These are phyloP conservation scores for Haberlea rhodopensis DNA, from an alignment of 257 asterid genomes.

Conservation along the genomic window DNA sequence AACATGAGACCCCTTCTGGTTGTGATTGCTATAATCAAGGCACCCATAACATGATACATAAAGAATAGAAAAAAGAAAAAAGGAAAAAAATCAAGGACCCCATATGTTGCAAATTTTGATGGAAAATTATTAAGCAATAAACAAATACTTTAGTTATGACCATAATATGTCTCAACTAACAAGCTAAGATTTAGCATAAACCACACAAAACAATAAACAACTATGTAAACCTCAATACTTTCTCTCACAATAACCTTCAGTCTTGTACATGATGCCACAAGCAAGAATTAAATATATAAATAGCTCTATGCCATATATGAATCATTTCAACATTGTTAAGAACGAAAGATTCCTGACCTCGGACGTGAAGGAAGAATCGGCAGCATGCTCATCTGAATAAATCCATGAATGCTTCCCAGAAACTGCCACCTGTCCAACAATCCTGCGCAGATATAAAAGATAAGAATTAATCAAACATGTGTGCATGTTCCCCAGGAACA, in stretches of 20 bases:
- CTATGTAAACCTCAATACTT: background rate
- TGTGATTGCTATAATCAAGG: constrained; percentile 9
- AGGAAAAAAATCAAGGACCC: no score
- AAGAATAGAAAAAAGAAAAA: background rate
- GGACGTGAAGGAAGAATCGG: constrained; percentile 43
- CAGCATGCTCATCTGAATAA: constrained; percentile 49
- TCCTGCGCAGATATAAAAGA: constrained; percentile 45
- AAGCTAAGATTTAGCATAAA: constrained; percentile 3
- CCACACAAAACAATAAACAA: no score
- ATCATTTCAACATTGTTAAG: background rate
- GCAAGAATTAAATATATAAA: no score
- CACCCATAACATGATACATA: no score
- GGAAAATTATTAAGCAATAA: constrained; percentile 12
- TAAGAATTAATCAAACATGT: constrained; percentile 12
- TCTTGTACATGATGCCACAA: constrained; percentile 21
- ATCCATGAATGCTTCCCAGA: constrained; percentile 91
- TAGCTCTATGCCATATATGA: constrained; percentile 10
- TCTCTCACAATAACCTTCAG: constrained; percentile 4
- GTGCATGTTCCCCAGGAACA: no score
- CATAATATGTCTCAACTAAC: background rate
- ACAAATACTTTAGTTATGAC: background rate
- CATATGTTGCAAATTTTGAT: background rate
- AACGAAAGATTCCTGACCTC: constrained; percentile 47
- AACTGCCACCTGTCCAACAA: constrained; percentile 85
- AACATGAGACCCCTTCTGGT: constrained; percentile 9